Base-by-base conservation (phyloP, 140 eudicot species). In the Anethum foeniculum region DNA sequence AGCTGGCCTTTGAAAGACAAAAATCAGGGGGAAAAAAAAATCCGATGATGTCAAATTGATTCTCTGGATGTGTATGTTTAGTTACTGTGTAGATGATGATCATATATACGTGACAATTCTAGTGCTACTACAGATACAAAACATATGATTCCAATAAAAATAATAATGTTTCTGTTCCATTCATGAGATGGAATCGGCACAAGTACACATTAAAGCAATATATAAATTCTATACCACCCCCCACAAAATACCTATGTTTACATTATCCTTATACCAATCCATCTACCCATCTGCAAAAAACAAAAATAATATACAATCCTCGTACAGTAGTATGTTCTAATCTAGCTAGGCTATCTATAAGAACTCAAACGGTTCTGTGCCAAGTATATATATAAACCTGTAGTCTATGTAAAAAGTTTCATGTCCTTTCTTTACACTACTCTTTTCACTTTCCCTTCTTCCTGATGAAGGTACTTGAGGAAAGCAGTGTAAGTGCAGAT, bases 201-300 rank as follows among this genome's bases (percentile, higher is more conserved):
- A 46, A 46, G 25, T 75, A 75, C 62, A 46, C 64, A 75, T 77
- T 51, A 52, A 77, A 51, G 48, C 80, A 77, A 77, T 77, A 77
- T 77, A 77, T 39, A 68, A 77, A 51, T 77, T 77, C 80, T 77
- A 77, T 77, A 77, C 80, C 80, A 77, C 74, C 74, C 80, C 80
- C 80, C 80, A 60, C 80, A 77, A 76, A 76, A 77, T 77, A 51
- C 39, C 36, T 76, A 76, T 34, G 60, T 77, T 77, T 77, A 77
- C 80, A 77, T 54, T 51, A 51, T 52, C 69, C 36, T 77, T 77
- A 52, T 49, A 77, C 80, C 80, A 77, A 77, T 77, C 80, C 80
- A 34, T 77, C 80, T 77, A 77, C 80, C 80, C 80, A 77, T 77
- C 71, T 77, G 80, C 80, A 52, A 77, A 77, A 73, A 77, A 77